A percentile compares a stretch with the other conserved stretches of the same genome.
phyloP scores from a whole-genome alignment of 768 basidiomycete genomes.

The Pulveroboletus sp. region DNA sequence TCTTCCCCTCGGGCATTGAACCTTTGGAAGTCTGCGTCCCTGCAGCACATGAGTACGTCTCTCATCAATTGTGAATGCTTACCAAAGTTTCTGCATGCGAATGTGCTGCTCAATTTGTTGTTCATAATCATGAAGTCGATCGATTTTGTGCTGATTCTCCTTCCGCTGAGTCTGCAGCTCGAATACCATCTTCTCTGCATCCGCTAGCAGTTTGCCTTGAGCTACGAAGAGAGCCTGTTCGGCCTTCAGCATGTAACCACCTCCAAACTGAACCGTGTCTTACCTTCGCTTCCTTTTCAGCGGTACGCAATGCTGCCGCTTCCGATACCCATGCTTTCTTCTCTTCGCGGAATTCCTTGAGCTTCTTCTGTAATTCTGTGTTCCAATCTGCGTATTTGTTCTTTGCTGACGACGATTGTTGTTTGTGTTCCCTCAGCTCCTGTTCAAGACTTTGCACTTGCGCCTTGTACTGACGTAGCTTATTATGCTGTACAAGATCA shows the following conservation, averaged over 20 bases:
- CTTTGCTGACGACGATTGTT: constrained; percentile 69
- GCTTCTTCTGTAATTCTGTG: constrained; percentile 71
- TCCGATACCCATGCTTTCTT: constrained; percentile 76
- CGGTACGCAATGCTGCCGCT: constrained; percentile 62
- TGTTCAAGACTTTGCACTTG: constrained; percentile 65
- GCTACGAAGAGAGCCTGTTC: constrained; percentile 62
- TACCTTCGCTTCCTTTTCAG: constrained; percentile 71
- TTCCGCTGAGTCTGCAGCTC: constrained; percentile 72
- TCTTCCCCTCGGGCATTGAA: constrained; percentile 64
- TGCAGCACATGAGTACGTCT: constrained; percentile 28
- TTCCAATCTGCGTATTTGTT: constrained; percentile 86
- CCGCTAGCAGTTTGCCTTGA: constrained; percentile 64
- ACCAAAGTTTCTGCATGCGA: constrained; percentile 79
- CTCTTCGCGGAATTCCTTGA: constrained; percentile 73
- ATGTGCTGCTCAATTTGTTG: constrained; percentile 80
- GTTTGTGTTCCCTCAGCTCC: constrained; percentile 71
- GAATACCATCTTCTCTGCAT: constrained; percentile 69
- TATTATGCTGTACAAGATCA: constrained; percentile 61
- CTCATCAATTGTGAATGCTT: not conserved
- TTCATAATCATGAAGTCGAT: constrained; percentile 81
- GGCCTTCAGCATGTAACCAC: not conserved
- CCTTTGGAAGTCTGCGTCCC: constrained; percentile 73
- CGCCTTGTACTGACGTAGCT: constrained; percentile 70
- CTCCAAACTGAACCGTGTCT: constrained; percentile 1
- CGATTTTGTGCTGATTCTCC: constrained; percentile 79